These are phyloP conservation scores for Moesziomyces parantarcticus DNA, from an alignment of 1,284 basidiomycete species.

Conservation along the genomic window DNA sequence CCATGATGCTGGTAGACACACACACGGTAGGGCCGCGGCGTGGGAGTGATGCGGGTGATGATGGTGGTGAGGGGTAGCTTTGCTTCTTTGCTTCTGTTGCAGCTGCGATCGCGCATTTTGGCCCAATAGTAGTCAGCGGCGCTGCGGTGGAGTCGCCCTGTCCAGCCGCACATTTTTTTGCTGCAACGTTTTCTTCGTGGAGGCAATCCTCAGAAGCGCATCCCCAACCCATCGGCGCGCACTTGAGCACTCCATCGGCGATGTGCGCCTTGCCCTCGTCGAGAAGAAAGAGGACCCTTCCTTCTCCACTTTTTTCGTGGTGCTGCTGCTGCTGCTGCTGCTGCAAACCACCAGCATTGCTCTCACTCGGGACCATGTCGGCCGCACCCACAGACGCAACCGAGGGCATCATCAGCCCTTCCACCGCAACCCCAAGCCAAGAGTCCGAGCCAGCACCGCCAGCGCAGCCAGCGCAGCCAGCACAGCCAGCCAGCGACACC, in stretches of 20 bases:
- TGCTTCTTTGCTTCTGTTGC: too few species aligned
- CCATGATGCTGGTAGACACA: too few species aligned
- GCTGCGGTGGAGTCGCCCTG: background rate
- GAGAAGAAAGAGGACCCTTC: conserved; percentile 8
- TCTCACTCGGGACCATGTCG: conserved; percentile 14
- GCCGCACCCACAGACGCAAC: background rate
- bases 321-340: background rate
- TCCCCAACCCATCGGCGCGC: too few species aligned
- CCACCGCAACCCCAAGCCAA: background rate
- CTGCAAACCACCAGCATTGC: background rate
- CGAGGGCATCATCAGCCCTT: conserved; percentile 5
- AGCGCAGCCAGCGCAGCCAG: background rate
- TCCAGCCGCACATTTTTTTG: conserved; percentile 7
- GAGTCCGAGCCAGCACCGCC: too few species aligned
- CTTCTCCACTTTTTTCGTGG: conserved; percentile 18
- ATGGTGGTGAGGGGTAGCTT: too few species aligned
- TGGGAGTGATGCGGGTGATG: too few species aligned
- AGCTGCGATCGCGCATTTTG: too few species aligned
- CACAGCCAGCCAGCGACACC: conserved; percentile 7
- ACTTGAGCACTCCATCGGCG: too few species aligned
- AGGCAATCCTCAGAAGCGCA: conserved; percentile 9
- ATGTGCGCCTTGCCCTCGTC: background rate
- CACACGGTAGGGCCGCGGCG: too few species aligned
- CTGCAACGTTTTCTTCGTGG: conserved; percentile 31
- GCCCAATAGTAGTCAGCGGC: too few species aligned